Evolutionary conservation across 2,329 filamentous ascomycete genomes (phyloP).

Genomic region (Aspergillus persii): DNA sequence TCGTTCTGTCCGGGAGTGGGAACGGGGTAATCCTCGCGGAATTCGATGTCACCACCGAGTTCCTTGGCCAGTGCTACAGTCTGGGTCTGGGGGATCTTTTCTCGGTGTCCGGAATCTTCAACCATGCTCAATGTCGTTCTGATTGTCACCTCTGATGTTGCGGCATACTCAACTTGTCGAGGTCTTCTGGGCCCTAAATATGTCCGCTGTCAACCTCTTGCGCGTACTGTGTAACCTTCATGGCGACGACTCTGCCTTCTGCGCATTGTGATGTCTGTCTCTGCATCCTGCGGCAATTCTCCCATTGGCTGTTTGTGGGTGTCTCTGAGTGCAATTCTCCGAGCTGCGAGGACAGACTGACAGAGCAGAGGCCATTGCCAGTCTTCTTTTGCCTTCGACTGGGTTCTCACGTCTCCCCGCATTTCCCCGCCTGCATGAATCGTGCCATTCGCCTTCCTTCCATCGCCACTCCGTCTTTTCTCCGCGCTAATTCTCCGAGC

Average conservation of each 20-base stretch:
- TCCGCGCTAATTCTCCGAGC: background rate
- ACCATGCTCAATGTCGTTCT: conserved; percentile 1
- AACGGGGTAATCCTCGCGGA: conserved; percentile 44
- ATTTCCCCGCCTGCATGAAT: background rate
- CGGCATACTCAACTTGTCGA: background rate
- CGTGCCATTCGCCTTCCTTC: too few species aligned
- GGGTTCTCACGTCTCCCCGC: background rate
- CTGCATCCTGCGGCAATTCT: background rate
- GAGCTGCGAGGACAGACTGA: background rate
- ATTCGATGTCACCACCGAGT: conserved; percentile 42
- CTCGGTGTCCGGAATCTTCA: conserved; percentile 1
- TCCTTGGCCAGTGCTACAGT: conserved; percentile 43
- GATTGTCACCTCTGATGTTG: too few species aligned
- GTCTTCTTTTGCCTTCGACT: background rate
- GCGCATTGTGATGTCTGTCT: background rate
- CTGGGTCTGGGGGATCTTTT: conserved; percentile 24
- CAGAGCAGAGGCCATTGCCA: background rate
- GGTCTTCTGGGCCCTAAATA: background rate
- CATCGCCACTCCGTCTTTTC: background rate
- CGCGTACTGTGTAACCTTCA: background rate
- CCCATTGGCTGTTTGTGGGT: background rate
- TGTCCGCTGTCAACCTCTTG: background rate
- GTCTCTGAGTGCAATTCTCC: background rate
- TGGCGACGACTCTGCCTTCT: background rate
- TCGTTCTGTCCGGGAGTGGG: conserved; percentile 40